Evolutionary conservation across 2,329 filamentous ascomycete genomes (phyloP).

Genomic region (Metarhizium anisopliae): DNA sequence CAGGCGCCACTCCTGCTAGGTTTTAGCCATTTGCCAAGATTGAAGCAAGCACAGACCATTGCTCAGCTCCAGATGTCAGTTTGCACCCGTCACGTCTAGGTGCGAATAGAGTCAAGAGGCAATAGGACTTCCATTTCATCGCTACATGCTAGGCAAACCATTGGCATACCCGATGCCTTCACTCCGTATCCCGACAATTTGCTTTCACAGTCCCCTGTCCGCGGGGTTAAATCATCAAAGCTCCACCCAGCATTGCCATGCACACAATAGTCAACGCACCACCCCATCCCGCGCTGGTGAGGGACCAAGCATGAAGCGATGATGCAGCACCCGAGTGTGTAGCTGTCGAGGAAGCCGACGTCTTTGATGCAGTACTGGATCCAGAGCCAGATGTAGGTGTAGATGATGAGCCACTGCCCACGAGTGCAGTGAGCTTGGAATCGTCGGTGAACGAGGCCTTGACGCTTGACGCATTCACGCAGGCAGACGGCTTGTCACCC

Average conservation of each 20-base stretch:
- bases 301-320: conserved; percentile 8
- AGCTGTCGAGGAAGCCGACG: conserved; percentile 12
- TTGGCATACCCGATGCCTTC: background rate
- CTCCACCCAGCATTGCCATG: conserved; percentile 20
- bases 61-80: too few species aligned
- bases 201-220: background rate
- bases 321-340: conserved; percentile 15
- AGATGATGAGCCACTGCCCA: conserved; percentile 11
- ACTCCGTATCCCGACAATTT: background rate
- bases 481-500: conserved; percentile 19
- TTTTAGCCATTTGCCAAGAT: too few species aligned
- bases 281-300: conserved; percentile 11
- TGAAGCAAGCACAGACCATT: too few species aligned
- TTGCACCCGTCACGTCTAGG: too few species aligned
- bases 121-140: background rate
- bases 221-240: conserved; percentile 16
- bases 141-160: background rate
- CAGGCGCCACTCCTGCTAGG: too few species aligned
- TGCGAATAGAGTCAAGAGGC: too few species aligned
- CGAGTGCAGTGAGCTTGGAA: conserved; percentile 23
- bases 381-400: conserved; percentile 2
- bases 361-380: conserved; percentile 10
- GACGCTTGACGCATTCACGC: conserved; percentile 25
- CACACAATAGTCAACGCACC: conserved; percentile 15
- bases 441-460: conserved; percentile 23